Evolutionary conservation across 192 early-diverging fungal genomes (phyloP), one percentile per base, ranked within the genome.

Genomic region (Coemansia sp.): DNA sequence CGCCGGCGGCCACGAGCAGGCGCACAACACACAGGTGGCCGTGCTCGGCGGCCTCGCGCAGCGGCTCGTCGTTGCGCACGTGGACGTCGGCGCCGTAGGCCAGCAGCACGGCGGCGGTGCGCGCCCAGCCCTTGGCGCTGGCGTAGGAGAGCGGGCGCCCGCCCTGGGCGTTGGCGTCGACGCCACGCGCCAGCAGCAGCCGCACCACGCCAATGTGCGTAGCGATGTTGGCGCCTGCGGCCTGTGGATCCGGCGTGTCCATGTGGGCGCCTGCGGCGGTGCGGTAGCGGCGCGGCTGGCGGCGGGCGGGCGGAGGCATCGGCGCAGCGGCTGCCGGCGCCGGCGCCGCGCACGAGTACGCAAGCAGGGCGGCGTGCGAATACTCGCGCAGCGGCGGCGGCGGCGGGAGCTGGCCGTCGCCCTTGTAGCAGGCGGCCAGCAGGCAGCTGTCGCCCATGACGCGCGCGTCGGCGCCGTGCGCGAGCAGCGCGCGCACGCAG

Each of bases 381-480:
- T 10, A n/a, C n/a, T 26, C 12, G 1, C 12, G 23, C 43, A 45
- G 15, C 28, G 25, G 29, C 14, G 27, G 45, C 15, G 67, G 67
- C 22, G 29, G 44, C 34, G 58, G 54, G 12, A 46, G 27, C 19
- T 26, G 15, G 30, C 75, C 75, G 32, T 78, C 75, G 53, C 75
- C 75, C 25, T 55, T 53, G 46, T 71, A 78, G 42, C 51, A 50
- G 8, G 75, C 75, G 1, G 75, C 59, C 29, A 78, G 39, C 14
- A 78, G 27, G 30, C 68, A 62, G 60, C 64, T 71, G 28, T 78
- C 43, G 57, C 60, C 50, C 31, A 67, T 41, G 9, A 60, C 68
- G 9, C 36, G 54, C 15, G 31, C 52, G n/a, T 41, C 30, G 11
- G 75, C 75, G 20, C 75, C 75, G 5, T 22, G 32, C 0, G 50